Evolutionary conservation across 2,329 filamentous ascomycete genomes (phyloP), one percentile per base, ranked within the genome.

Genomic region (Sclerotinia sclerotiorum): DNA sequence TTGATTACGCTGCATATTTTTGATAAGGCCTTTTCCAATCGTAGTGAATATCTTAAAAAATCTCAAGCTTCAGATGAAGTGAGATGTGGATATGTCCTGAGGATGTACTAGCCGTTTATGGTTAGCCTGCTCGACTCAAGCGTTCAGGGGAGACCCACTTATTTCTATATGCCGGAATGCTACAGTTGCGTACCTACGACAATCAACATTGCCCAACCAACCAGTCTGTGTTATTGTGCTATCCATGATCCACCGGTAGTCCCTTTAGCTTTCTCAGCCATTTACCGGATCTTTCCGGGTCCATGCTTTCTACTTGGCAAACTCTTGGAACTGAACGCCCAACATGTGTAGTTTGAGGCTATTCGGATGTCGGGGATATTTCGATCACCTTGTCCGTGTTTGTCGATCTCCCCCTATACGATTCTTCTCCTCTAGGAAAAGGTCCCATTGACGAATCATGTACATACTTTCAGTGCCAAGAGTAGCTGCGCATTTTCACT

Each of bases 11-110:
- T 27, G 46, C 32, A 35, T 15, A 35, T 42, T 32, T 46, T n/a
- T 62, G 44, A 62, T 35, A 49, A 49, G 44, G 58, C 46, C 21
- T 62, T 49, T 49, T 35, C n/a, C 21, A 49, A 29, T 32, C 21
- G 58, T 51, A 51, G 51, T 39, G 46, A 63, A 63, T 39, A 51
- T 63, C 60, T 63, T 27, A n/a, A 63, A 52, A 63, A 32, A 63
- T 63, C 60, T 24, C 29, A 63, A 51, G 39, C 46, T 63, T 63
- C 46, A 51, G 13, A 63, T 49, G 60, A 63, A 51, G 46, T 63
- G 46, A 39, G n/a, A 19, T 42, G 46, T 63, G 60, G 46, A 11
- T 63, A 27, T 27, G 29, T 51, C 32, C 51, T n/a, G 17, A n/a
- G 51, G 32, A 51, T 5, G 8, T 10, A 39, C 46, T 63, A 63